Base-by-base conservation (phyloP, 1,284 basidiomycete genomes). In the Melampsora occidentalis region DNA sequence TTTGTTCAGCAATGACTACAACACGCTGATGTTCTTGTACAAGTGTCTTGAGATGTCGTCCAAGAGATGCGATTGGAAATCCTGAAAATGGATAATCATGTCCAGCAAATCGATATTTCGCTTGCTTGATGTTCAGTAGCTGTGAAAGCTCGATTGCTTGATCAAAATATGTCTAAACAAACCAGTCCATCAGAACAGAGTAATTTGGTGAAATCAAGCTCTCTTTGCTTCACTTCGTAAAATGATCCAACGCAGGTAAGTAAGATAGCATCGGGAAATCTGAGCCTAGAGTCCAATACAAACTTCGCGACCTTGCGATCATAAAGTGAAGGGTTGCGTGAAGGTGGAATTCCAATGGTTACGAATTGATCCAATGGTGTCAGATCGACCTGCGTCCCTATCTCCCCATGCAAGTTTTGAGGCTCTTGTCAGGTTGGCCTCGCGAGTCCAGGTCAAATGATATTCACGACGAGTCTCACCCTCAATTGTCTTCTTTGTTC, bases 191-290 rank as follows among this genome's bases (percentile, higher is more conserved):
- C 22, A 59, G 25, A 31, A 22, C 20, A 49, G 12, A 28, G 31
- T 10, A 62, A 49, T 42, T 46, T 10, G 4, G 46, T 39, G 57
- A 33, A 61, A 22, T 67, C 35, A 4, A 67, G 65, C 16, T 25
- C 22, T 31, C 20, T 35, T 63, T 67, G 16, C 71, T 84, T 73
- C 82, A 93, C 94, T 87, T 97, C 94, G 82, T 95, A 97, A 83
- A 97, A 97, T 80, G 93, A 90, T 22, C 94, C 94, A 16, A 97
- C 93, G 75, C 93, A 88, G 3, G 94, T 97, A 6, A 97, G 86
- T 22, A 97, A 85, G 46, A 96, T 87, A 81, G 93, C 95, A 81
- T 94, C 91, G 16, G 94, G 91, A 82, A 93, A 97, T 69, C 86
- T 87, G 49, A 85, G 84, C 49, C 91, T 86, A 82, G 95, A 93